Evolutionary conservation across 78 protist species (phyloP), one percentile per base, ranked within the genome.

Genomic region (Pigoraptor vietnamica): DNA sequence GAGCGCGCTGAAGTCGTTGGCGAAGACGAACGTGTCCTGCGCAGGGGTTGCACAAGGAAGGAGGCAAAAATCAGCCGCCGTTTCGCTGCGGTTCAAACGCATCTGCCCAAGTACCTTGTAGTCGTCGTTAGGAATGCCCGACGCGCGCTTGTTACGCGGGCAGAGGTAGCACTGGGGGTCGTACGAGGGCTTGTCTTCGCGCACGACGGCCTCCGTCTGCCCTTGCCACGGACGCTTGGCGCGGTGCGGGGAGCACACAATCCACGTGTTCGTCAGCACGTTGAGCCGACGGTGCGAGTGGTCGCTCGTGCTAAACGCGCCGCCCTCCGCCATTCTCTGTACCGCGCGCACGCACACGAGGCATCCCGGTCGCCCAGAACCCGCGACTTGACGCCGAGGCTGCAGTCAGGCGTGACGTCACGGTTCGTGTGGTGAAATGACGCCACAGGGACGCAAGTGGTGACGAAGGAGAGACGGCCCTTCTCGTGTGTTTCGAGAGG

Each of bases 1-100:
- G 24, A 94, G 55, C 6, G 95, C 93, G 0, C 93, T 2, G 38
- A 94, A 94, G 90, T 94, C 95, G 24, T 94, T 94, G 32, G 40
- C 29, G 83, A 94, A 94, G 29, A 56, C 93, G 36, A 91, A 94
- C 33, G 95, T 94, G 83, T 40, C 32, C 87, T 87, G 67, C 14
- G 14, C n/a, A n/a, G n/a, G n/a, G n/a, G n/a, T n/a, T n/a, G n/a
- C n/a, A n/a, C n/a, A n/a, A n/a, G n/a, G n/a, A n/a, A n/a, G n/a
- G n/a, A n/a, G n/a, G n/a, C n/a, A n/a, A n/a, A n/a, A n/a, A n/a
- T n/a, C n/a, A n/a, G n/a, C n/a, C n/a, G n/a, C n/a, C n/a, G n/a
- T n/a, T n/a, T n/a, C n/a, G n/a, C 6, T 35, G 40, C 40, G n/a
- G n/a, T n/a, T n/a, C n/a, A n/a, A 79, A 23, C 81, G 48, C 90